Base-by-base conservation (phyloP, 2,329 filamentous ascomycete species). In the Elsinoe arachidis region DNA sequence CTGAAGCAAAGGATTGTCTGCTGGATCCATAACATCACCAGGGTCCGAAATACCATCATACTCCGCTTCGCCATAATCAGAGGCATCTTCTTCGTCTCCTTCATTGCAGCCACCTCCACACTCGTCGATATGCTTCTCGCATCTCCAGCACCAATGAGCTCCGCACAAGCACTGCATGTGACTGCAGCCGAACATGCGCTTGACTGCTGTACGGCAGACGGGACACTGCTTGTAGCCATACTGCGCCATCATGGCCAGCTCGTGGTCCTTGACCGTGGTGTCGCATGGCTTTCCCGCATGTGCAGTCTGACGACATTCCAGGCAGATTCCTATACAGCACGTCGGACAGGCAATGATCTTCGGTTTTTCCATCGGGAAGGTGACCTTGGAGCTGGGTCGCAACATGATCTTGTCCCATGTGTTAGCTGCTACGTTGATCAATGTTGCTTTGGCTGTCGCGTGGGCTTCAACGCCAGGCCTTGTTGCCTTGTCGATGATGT, bases 141-240 rank as follows among this genome's bases (percentile, higher is more conserved):
- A 80, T 6, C 63, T 61, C 70, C 74, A 80, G 64, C 78, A 80
- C 65, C 74, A 80, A 53, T 78, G 72, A 7, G 74, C 74, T 11
- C 77, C 76, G 56, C 78, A 80, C 12, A 68, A 65, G 58, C 78
- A 80, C 55, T 70, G 65, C 61, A 80, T 74, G 52, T 78, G 74
- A 34, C 65, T 64, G 61, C 78, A 80, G 5, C 78, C 78, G 58
- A 63, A 75, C 72, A 79, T 77, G 55, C 72, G 71, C 60, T 72
- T 70, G 14, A 80, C 65, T 7, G 73, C 77, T n/a, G 73, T 68
- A 1, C 70, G 68, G 59, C 78, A 80, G 56, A 74, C 74, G 0
- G 78, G 78, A 56, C 78, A 80, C 7, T 70, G 68, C 63, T 78
- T 80, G 64, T 78, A 75, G 2, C 74, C 73, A 67, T 72, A 77